These are phyloP conservation scores for Chamaenerion angustifolium DNA, from an alignment of 345 rosid genomes.

Conservation along the genomic window DNA sequence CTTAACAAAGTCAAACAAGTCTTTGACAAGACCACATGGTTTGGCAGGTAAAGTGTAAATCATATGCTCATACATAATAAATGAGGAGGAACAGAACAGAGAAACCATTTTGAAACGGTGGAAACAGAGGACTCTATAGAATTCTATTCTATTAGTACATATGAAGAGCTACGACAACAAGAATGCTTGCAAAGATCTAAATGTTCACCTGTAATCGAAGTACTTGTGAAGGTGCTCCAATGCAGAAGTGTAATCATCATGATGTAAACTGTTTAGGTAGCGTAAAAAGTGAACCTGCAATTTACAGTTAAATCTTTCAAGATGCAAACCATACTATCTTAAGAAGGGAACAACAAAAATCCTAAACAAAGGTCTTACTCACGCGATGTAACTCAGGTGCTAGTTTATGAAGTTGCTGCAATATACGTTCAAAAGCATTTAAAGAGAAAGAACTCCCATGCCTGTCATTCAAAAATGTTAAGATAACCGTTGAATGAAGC, in stretches of 20 bases:
- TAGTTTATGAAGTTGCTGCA: constrained; percentile 61
- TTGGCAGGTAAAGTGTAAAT: no score
- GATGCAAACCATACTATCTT: not conserved
- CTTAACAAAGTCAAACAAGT: no score
- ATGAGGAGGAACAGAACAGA: no score
- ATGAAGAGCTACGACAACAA: not conserved
- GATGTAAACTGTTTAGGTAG: constrained; percentile 74
- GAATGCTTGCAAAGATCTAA: constrained; percentile 4
- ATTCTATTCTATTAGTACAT: no score
- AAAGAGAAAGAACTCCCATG: constrained; percentile 58
- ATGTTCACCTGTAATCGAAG: constrained; percentile 79
- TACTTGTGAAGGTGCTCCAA: constrained; percentile 81
- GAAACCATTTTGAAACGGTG: no score
- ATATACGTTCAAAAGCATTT: constrained; percentile 47
- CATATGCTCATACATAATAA: no score
- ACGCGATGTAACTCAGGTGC: constrained; percentile 96
- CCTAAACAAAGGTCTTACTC: constrained; percentile 16
- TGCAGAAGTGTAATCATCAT: constrained; percentile 82
- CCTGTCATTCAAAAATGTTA: constrained; percentile 28
- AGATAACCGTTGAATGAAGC: not conserved
- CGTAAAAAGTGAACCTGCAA: constrained; percentile 89
- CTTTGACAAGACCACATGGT: no score
- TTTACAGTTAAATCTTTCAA: not conserved
- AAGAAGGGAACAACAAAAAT: not conserved
- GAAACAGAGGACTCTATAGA: no score